Evolutionary conservation across 768 basidiomycete genomes (phyloP), one percentile per base, ranked within the genome.

Genomic region (Rhizopogon vinicolor): DNA sequence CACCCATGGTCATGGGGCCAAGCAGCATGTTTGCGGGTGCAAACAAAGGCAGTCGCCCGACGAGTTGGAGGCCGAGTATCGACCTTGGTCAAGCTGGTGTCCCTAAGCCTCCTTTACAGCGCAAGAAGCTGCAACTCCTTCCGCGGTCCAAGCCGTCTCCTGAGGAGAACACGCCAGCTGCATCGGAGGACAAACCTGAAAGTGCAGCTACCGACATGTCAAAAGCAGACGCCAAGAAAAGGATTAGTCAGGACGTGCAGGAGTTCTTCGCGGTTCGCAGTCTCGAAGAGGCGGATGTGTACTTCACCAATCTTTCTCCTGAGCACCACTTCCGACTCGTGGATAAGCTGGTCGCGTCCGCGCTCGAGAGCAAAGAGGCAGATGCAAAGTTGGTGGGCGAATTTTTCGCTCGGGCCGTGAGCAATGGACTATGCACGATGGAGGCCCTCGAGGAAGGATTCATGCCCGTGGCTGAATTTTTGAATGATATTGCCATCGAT

Each of bases 401-500:
- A 50, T 80, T 96, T 61, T 92, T 96, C 71, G 68, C 70, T 7
- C 79, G 79, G 53, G 84, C 83, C 8, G 72, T 76, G 33, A 78
- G 78, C 42, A 89, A 86, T 72, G 76, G 75, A 41, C 73, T 86
- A 31, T 84, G 86, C 59, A 75, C 83, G 1, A 49, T 77, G 4
- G 80, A 78, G 4, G 69, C 80, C 3, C 86, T 97, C 68, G 87
- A 92, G 71, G 79, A 86, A 56, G 91, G 92, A 13, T 85, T 96
- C 68, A 66, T 65, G 44, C 77, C 80, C 0, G 77, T 83, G 50
- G 83, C 86, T 28, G 91, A 93, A 70, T 72, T 86, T 53, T 78
- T 98, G 63, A 92, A 93, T 63, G 94, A 98, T 65, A 81, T 94
- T 55, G 86, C 87, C 31, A 86, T 94, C 62, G 94, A 98, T 68